Conservation (phyloP, 176 grass and related monocot species). For the Triticum dicoccoides region DNA sequence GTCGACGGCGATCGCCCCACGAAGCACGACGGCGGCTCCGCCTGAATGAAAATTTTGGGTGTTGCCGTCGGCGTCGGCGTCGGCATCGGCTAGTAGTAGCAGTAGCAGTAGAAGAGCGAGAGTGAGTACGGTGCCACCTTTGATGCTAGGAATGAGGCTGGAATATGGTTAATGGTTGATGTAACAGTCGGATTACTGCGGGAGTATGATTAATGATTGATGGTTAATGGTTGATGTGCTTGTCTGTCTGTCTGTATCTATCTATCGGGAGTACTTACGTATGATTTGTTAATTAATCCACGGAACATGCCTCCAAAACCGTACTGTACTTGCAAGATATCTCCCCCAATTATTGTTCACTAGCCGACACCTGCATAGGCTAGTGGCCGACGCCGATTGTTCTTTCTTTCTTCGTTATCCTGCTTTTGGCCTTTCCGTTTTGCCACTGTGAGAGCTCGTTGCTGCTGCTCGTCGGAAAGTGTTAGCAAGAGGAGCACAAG, state of each 20-base stretch:
- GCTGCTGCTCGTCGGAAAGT: neutral
- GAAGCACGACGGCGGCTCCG: conserved; percentile 12
- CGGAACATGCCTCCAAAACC: neutral
- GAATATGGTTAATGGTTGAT: conserved; percentile 21
- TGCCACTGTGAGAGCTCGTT: neutral
- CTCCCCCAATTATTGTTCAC: conserved; percentile 7
- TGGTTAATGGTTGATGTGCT: neutral
- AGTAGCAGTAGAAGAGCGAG: conserved; percentile 21
- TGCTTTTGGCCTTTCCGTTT: neutral
- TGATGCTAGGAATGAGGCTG: conserved; percentile 25
- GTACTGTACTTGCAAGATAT: neutral
- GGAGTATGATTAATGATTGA: neutral
- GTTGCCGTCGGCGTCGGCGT: conserved; percentile 2
- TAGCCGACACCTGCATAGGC: neutral
- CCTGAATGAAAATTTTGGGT: conserved; percentile 23
- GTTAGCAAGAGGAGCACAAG: neutral
- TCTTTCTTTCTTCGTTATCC: neutral
- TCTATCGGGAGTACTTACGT: neutral
- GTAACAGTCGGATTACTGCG: conserved; percentile 7
- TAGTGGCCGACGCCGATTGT: neutral
- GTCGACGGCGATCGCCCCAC: neutral
- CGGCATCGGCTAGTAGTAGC: neutral
- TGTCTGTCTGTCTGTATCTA: neutral
- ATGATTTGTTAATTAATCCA: neutral
- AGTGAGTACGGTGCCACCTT: neutral